phyloP scores from a whole-genome alignment of 2,329 filamentous ascomycete species.

The Pleoardoris graminearum region DNA sequence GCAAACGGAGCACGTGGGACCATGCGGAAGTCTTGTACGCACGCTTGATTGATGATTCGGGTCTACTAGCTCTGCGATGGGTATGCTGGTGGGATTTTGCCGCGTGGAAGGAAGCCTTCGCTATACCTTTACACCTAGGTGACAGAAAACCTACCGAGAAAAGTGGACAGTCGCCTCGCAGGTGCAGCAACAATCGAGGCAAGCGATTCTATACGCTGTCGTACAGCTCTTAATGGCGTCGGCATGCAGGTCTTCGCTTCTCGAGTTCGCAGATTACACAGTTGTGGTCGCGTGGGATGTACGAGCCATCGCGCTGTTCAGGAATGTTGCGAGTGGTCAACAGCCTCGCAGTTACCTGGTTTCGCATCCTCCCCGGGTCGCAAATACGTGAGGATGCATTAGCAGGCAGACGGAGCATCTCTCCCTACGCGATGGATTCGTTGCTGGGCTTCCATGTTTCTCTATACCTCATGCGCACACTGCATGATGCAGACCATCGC shows the following conservation, averaged over 20 bases:
- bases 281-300: conserved; percentile 1
- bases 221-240: background rate
- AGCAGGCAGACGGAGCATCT: background rate
- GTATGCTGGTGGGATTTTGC: background rate
- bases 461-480: background rate
- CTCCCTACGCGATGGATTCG: background rate
- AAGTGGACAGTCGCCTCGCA: background rate
- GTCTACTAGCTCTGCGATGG: background rate
- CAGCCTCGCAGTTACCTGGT: background rate
- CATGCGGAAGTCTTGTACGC: background rate
- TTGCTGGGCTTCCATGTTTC: background rate
- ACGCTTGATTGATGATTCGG: background rate
- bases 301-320: background rate
- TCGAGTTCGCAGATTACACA: background rate
- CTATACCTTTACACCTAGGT: background rate
- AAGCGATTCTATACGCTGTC: background rate
- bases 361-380: background rate
- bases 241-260: background rate
- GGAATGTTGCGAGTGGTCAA: background rate
- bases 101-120: background rate
- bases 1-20: conserved; percentile 1
- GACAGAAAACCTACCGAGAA: background rate
- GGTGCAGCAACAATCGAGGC: background rate
- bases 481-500: conserved; percentile 1
- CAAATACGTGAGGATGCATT: conserved; percentile 4